A percentile compares a stretch with the other conserved stretches of the same genome.
These are phyloP conservation scores for Incumbomyces delicatus DNA, from an alignment of 2,329 filamentous ascomycete genomes.

Conservation along the genomic window DNA sequence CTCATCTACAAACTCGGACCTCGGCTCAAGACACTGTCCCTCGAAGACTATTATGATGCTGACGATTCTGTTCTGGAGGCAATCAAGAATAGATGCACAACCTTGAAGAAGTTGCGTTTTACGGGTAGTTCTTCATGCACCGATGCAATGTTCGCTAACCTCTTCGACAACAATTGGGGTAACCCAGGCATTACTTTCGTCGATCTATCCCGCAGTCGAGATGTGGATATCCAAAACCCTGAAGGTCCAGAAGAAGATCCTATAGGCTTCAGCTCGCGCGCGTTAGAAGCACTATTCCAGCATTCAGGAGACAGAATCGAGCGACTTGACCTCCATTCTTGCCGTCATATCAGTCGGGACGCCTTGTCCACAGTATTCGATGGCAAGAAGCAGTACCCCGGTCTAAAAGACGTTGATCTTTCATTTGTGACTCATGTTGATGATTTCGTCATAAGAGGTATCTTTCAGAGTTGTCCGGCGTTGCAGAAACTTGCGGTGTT, in stretches of 20 bases:
- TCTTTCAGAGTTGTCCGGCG: constrained; percentile 37
- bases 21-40: constrained; percentile 64
- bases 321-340: constrained; percentile 68
- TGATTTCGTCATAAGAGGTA: constrained; percentile 34
- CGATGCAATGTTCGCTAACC: constrained; percentile 59
- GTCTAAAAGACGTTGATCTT: constrained; percentile 62
- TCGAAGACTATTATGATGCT: constrained; percentile 56
- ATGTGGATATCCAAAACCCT: constrained; percentile 60
- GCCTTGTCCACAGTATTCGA: constrained; percentile 69
- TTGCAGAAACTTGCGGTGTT: constrained; percentile 51
- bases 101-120: constrained; percentile 68
- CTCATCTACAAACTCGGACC: constrained; percentile 55
- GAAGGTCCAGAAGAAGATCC: constrained; percentile 48
- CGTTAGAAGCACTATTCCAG: constrained; percentile 71
- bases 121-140: constrained; percentile 66
- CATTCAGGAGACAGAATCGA: constrained; percentile 63
- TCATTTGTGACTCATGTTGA: constrained; percentile 50
- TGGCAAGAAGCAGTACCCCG: constrained; percentile 52
- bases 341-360: constrained; percentile 64
- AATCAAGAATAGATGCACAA: constrained; percentile 60
- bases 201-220: constrained; percentile 68
- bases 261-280: constrained; percentile 64
- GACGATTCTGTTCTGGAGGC: constrained; percentile 61
- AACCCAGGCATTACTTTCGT: constrained; percentile 62
- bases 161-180: constrained; percentile 62